These are phyloP conservation scores for Handroanthus guayacan DNA, from an alignment of 257 asterid genomes.

Conservation along the genomic window DNA sequence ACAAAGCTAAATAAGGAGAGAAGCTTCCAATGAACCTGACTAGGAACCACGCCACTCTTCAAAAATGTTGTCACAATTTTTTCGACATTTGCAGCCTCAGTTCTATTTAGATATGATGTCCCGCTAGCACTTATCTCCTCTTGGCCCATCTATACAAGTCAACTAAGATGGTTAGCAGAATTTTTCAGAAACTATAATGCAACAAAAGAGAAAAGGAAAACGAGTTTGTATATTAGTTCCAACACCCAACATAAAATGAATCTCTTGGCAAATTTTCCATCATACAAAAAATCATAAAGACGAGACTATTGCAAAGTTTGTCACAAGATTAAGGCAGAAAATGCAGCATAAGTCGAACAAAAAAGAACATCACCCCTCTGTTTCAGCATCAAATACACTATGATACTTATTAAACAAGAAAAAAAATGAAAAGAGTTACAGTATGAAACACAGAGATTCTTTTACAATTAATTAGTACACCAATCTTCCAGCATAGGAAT, in stretches of 20 bases:
- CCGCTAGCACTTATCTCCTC: slow-evolving; percentile 99
- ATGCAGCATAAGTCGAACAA: slow-evolving; percentile 17
- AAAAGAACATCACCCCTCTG: neutral
- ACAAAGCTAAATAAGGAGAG: slow-evolving; percentile 18
- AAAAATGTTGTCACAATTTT: slow-evolving; percentile 94
- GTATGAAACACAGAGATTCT: slow-evolving; percentile 5
- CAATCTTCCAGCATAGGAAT: slow-evolving; percentile 22
- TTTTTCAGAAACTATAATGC: slow-evolving; percentile 22
- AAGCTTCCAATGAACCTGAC: slow-evolving; percentile 65
- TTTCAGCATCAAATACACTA: slow-evolving; percentile 28
- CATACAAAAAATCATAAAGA: neutral
- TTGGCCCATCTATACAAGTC: slow-evolving; percentile 88
- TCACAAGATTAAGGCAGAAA: neutral
- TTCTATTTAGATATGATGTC: slow-evolving; percentile 92
- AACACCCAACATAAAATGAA: slow-evolving; percentile 17
- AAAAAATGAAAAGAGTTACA: too few species aligned
- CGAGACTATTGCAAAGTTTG: slow-evolving; percentile 9
- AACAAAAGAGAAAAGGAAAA: slow-evolving; percentile 7
- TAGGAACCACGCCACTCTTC: slow-evolving; percentile 98
- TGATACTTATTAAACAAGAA: too few species aligned
- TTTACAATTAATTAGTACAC: slow-evolving; percentile 11
- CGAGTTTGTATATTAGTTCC: slow-evolving; percentile 26
- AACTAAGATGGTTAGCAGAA: slow-evolving; percentile 24
- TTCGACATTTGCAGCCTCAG: slow-evolving; percentile 97
- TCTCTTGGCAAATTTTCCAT: neutral